Evolutionary conservation across 495 filamentous ascomycete species (phyloP), one percentile per base, ranked within the genome.

Genomic region (Hyaloscypha bicolor): DNA sequence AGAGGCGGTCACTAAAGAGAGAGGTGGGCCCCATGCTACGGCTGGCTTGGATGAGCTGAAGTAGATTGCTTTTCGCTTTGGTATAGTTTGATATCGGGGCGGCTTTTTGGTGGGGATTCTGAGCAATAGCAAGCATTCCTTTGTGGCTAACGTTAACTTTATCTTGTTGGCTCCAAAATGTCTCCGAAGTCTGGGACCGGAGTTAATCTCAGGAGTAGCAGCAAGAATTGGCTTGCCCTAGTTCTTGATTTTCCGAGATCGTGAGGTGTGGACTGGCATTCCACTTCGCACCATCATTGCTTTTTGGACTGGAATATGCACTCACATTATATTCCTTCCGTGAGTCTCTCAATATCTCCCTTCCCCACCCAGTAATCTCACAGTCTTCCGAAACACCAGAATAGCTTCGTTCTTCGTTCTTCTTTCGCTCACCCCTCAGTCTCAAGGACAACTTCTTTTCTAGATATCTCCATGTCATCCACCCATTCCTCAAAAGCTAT

Each of bases 1-100:
- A 30, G 84, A 85, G 78, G 82, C 82, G 73, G 85, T 83, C 11
- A 83, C 82, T 37, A 82, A 76, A 73, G 77, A 78, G 39, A 79
- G 76, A 2, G 85, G 86, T 12, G 84, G 82, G 0, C 83, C 83
- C 56, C 80, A 75, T 69, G 69, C 78, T 35, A 86, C 83, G 9
- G 79, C 75, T 42, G 83, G 84, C 14, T 63, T 84, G 61, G 64
- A 66, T 9, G 64, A 63, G n/a, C 30, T 71, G 63, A 48, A 48
- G 42, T 48, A 48, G 42, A 48, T 4, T 6, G 42, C 9, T 16
- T 6, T 16, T 16, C 4, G 16, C 16, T 19, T 4, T 48, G 42
- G 3, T 4, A 19, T 12, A 16, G 0, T 48, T 19, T 48, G 42
- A 19, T 12, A 14, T 37, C 42, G 42, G 42, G 42, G 9, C 16